Percentiles rank a stretch among this genome's conserved stretches.
Conservation (phyloP, 2,329 filamentous ascomycete species). For the Thermomyces lanuginosus region DNA sequence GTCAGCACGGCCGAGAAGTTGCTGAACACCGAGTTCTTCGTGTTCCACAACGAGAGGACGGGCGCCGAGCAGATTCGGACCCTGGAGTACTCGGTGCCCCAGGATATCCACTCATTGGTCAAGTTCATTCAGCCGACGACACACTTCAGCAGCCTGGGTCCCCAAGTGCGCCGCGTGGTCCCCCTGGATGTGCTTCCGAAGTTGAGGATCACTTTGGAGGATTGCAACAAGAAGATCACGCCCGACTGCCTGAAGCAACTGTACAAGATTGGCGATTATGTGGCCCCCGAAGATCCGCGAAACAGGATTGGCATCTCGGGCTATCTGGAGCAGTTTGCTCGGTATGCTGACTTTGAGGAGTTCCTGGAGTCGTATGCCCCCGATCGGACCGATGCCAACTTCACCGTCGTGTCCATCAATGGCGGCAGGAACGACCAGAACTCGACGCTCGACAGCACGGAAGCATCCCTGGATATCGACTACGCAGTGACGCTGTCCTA, state of each 20-base stretch:
- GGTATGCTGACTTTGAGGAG: conserved; percentile 37
- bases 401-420: conserved; percentile 42
- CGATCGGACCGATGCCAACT: conserved; percentile 35
- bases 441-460: conserved; percentile 28
- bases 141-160: conserved; percentile 41
- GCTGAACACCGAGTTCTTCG: conserved; percentile 41
- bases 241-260: conserved; percentile 35
- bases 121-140: conserved; percentile 51
- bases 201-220: too few species aligned
- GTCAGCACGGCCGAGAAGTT: conserved; percentile 35
- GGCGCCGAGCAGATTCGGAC: conserved; percentile 36
- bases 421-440: conserved; percentile 37
- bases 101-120: conserved; percentile 37
- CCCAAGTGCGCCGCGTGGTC: too few species aligned
- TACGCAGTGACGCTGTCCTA: conserved; percentile 41
- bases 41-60: conserved; percentile 34
- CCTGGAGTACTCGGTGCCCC: conserved; percentile 46
- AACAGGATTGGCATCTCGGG: conserved; percentile 32
- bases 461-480: conserved; percentile 50
- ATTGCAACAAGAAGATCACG: conserved; percentile 19
- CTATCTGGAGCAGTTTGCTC: conserved; percentile 37
- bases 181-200: too few species aligned
- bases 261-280: conserved; percentile 33
- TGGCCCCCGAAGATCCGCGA: conserved; percentile 16
- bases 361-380: conserved; percentile 43